Evolutionary conservation across 495 filamentous ascomycete genomes (phyloP).

Genomic region (Aspergillus sclerotioniger): DNA sequence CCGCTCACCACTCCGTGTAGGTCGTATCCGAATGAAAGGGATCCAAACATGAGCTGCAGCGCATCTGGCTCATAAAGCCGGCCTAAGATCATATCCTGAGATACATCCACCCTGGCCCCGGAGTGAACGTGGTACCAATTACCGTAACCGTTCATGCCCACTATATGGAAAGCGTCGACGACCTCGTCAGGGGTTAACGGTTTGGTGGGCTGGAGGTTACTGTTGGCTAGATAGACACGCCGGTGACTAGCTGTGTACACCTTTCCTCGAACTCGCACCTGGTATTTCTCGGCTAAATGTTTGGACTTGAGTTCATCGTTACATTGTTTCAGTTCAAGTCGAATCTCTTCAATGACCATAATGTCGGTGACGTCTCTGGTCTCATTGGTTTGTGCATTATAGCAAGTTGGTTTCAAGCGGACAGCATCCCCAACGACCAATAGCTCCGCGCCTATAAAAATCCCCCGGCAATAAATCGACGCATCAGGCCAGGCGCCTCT

Average conservation of each 20-base stretch:
- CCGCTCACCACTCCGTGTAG: constrained; percentile 37
- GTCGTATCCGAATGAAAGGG: constrained; percentile 28
- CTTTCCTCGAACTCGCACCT: constrained; percentile 45
- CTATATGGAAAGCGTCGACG: constrained; percentile 33
- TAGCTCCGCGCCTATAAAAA: constrained; percentile 58
- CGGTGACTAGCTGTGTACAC: constrained; percentile 44
- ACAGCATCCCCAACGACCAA: constrained; percentile 52
- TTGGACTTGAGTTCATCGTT: constrained; percentile 43
- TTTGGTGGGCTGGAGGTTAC: constrained; percentile 21
- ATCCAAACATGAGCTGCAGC: constrained; percentile 42
- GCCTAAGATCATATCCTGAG: constrained; percentile 51
- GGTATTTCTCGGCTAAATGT: constrained; percentile 41
- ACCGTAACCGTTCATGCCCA: constrained; percentile 42
- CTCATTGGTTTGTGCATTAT: constrained; percentile 11
- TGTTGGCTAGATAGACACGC: constrained; percentile 23
- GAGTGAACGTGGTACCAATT: constrained; percentile 49
- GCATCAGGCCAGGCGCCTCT: constrained; percentile 55
- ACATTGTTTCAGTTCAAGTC: constrained; percentile 40
- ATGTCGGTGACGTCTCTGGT: constrained; percentile 44
- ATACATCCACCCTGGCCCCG: constrained; percentile 38
- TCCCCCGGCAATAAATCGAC: constrained; percentile 47
- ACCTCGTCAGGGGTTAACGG: constrained; percentile 34
- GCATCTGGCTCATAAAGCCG: constrained; percentile 55
- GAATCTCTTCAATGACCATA: constrained; percentile 51
- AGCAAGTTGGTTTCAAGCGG: constrained; percentile 43